phyloP scores from a whole-genome alignment of 2,329 filamentous ascomycete genomes.

The Bertia moriformis region DNA sequence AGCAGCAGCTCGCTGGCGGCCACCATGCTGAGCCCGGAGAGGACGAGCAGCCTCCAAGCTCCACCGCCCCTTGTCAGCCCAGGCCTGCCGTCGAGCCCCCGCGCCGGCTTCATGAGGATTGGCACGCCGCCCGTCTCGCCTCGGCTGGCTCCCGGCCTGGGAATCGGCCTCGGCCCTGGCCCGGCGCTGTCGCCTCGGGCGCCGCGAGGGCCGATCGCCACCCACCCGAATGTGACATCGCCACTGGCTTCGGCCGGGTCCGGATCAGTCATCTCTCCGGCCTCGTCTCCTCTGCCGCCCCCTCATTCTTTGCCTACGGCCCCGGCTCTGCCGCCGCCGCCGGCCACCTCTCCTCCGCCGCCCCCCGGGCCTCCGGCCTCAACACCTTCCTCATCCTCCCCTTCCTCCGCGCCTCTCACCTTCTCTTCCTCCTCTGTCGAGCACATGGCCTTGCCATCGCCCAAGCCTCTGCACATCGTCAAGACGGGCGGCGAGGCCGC shows the following conservation, averaged over 20 bases:
- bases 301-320: too few species aligned
- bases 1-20: constrained; percentile 35
- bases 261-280: too few species aligned
- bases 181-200: constrained; percentile 58
- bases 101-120: constrained; percentile 38
- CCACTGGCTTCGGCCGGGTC: too few species aligned
- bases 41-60: constrained; percentile 14
- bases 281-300: too few species aligned
- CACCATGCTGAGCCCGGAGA: constrained; percentile 27
- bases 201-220: constrained; percentile 57
- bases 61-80: constrained; percentile 32
- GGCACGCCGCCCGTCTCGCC: constrained; percentile 59
- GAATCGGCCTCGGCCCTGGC: constrained; percentile 25
- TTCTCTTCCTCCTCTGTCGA: too few species aligned
- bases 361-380: constrained; percentile 5
- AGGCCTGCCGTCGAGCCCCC: constrained; percentile 36
- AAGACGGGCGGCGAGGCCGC: constrained; percentile 22
- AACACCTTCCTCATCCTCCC: constrained; percentile 4
- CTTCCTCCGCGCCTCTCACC: constrained; percentile 14
- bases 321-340: too few species aligned
- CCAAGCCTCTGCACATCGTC: constrained; percentile 17
- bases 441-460: constrained; percentile 20
- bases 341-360: constrained; percentile 15
- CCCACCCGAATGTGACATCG: constrained; percentile 58
- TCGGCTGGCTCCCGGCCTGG: too few species aligned